These are phyloP conservation scores for Boeremia exigua DNA, from an alignment of 2,329 filamentous ascomycete species.

Conservation along the genomic window DNA sequence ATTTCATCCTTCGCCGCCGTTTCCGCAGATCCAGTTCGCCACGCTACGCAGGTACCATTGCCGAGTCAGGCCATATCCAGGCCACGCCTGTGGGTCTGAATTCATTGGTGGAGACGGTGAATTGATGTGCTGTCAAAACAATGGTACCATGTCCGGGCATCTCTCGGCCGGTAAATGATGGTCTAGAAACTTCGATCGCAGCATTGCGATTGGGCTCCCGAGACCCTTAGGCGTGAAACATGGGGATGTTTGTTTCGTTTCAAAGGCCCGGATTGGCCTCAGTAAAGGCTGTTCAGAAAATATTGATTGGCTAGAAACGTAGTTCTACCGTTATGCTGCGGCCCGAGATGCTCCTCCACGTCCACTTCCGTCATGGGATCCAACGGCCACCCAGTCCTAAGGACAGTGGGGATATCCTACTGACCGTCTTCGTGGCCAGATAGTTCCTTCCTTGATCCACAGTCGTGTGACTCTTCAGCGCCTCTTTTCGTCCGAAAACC, in stretches of 20 bases:
- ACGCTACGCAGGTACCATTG: constrained; percentile 12
- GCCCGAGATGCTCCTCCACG: constrained; percentile 16
- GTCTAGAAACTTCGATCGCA: constrained; percentile 10
- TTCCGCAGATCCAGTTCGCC: constrained; percentile 16
- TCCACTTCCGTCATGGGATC: constrained; percentile 14
- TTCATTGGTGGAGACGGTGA: constrained; percentile 15
- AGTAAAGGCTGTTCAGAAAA: constrained; percentile 23
- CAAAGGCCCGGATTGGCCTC: constrained; percentile 13
- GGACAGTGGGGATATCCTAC: not conserved
- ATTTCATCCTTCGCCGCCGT: constrained; percentile 12
- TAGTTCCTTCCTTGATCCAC: constrained; percentile 4
- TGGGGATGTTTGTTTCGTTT: constrained; percentile 22
- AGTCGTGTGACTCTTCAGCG: constrained; percentile 26
- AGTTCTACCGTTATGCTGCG: constrained; percentile 12
- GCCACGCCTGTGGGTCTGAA: constrained; percentile 9
- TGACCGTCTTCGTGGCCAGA: not conserved
- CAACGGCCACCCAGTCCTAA: constrained; percentile 8
- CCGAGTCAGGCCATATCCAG: constrained; percentile 12
- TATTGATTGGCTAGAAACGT: constrained; percentile 26
- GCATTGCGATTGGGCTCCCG: constrained; percentile 3
- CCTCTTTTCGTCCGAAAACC: constrained; percentile 48
- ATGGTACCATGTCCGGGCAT: constrained; percentile 7
- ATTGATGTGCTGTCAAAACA: constrained; percentile 17
- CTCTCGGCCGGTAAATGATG: constrained; percentile 10
- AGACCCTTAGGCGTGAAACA: constrained; percentile 12